Evolutionary conservation across 768 basidiomycete species (phyloP), one percentile per base, ranked within the genome.

Genomic region (Suillus brevipes): DNA sequence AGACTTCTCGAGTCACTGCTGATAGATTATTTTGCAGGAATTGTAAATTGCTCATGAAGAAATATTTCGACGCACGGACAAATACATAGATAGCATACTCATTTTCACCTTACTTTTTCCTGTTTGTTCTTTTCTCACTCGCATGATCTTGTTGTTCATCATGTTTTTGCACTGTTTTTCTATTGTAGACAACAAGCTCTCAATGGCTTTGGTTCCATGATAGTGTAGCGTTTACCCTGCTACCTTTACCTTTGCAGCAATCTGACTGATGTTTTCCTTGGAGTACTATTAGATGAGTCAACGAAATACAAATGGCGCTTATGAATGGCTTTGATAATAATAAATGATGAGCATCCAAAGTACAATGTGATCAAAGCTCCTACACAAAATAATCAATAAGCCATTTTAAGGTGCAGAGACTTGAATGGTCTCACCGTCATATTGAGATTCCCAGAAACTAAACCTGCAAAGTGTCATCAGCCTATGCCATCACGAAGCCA

Each of bases 371-470:
- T 66, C 60, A 64, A 38, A 64, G 42, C 59, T 66, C 69, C 65
- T 69, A 56, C 31, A 63, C 60, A n/a, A 25, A 40, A 31, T 9
- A 31, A 57, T 40, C 2, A 8, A 3, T 25, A 67, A n/a, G 66
- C 50, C 12, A 40, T 13, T n/a, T 55, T 57, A 59, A 37, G 16
- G 3, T 34, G 20, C 16, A 16, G 12, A 5, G 14, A 45, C 52
- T 58, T n/a, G 20, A 9, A 36, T 10, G 13, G 20, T 20, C 72
- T 42, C 64, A 72, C 88, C 73, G 89, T 94, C 87, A 94, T 91
- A 73, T 87, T 89, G 76, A 95, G 78, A 79, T 92, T 94, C 67
- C 94, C 92, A 52, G 92, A 92, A 57, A 95, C 82, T 67, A 95
- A 77, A 70, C 90, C 85, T 86, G 69, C 43, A 50, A 36, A 49